A percentile compares a stretch with the other conserved stretches of the same genome.
phyloP scores from a whole-genome alignment of 2,329 filamentous ascomycete species.

The Alternaria infectoria region DNA sequence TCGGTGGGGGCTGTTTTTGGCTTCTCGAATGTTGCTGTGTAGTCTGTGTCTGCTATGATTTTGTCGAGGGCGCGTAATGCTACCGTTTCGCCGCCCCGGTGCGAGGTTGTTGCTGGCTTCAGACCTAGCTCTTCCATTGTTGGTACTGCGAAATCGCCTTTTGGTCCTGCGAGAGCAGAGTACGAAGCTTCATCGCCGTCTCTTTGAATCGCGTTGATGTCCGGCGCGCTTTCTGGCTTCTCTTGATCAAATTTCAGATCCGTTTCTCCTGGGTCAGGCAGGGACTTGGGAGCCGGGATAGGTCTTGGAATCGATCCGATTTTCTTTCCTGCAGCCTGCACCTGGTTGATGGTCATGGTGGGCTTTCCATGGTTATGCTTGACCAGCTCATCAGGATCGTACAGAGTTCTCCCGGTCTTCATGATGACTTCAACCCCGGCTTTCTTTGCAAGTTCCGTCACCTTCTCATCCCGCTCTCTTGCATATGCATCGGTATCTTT shows the following conservation, averaged over 20 bases:
- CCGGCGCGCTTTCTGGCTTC: constrained; percentile 58
- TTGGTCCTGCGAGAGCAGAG: constrained; percentile 67
- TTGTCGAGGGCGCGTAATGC: constrained; percentile 65
- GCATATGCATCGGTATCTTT: constrained; percentile 79
- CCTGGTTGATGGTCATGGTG: constrained; percentile 75
- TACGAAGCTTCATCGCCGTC: constrained; percentile 65
- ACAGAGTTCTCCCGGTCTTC: constrained; percentile 70
- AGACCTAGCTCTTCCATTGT: constrained; percentile 72
- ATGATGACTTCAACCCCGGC: constrained; percentile 73
- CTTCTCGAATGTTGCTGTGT: constrained; percentile 77
- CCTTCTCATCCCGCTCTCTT: constrained; percentile 65
- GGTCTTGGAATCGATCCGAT: constrained; percentile 68
- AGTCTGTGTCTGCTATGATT: constrained; percentile 67
- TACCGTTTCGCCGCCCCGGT: constrained; percentile 72
- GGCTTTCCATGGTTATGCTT: constrained; percentile 70
- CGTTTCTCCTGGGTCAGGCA: constrained; percentile 72
- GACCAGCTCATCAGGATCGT: constrained; percentile 74
- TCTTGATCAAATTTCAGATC: constrained; percentile 65
- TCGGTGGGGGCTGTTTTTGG: constrained; percentile 76
- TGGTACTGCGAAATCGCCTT: constrained; percentile 72
- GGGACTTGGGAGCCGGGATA: constrained; percentile 62
- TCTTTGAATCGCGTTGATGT: constrained; percentile 67
- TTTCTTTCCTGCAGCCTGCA: constrained; percentile 65
- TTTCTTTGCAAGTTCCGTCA: constrained; percentile 65
- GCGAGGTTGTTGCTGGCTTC: constrained; percentile 67